These are phyloP conservation scores for Coemansia sp. DNA, from an alignment of 192 early-diverging fungal species.

Conservation along the genomic window DNA sequence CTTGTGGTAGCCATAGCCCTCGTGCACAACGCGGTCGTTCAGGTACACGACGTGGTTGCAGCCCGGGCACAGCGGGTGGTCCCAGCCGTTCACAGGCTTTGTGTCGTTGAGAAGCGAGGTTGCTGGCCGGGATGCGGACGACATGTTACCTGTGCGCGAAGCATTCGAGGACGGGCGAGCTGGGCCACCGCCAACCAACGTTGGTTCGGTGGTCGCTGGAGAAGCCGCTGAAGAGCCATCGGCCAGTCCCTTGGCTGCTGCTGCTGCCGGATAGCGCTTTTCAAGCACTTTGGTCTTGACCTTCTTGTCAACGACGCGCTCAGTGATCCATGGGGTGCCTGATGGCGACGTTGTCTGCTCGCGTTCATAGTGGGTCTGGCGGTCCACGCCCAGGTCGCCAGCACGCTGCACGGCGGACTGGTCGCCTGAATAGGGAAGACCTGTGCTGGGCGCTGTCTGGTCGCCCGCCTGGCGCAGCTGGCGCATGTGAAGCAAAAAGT, in stretches of 20 bases:
- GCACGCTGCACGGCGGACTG: conserved; percentile 38
- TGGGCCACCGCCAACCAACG: conserved; percentile 43
- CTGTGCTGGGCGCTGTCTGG: neutral
- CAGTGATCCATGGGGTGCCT: conserved; percentile 53
- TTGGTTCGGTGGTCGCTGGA: conserved; percentile 4
- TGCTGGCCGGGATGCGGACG: conserved; percentile 49
- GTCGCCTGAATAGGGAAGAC: conserved; percentile 24
- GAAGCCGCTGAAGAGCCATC: neutral
- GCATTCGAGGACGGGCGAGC: conserved; percentile 5
- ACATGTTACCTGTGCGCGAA: conserved; percentile 16
- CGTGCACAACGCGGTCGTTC: conserved; percentile 52
- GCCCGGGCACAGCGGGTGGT: conserved; percentile 53
- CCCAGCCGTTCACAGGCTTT: conserved; percentile 51
- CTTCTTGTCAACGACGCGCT: conserved; percentile 55
- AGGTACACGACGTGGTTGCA: conserved; percentile 50
- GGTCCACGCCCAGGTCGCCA: conserved; percentile 46
- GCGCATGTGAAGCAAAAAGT: conserved; percentile 55
- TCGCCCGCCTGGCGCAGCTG: conserved; percentile 36
- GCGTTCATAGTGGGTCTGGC: conserved; percentile 55
- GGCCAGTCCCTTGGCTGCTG: neutral
- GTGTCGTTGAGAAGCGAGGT: conserved; percentile 51
- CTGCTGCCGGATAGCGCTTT: conserved; percentile 47
- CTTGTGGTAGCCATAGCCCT: conserved; percentile 58
- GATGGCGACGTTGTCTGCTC: conserved; percentile 51
- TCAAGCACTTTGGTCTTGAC: conserved; percentile 54